Conservation (phyloP, 2,329 filamentous ascomycete genomes). For the Cercospora sesami region DNA sequence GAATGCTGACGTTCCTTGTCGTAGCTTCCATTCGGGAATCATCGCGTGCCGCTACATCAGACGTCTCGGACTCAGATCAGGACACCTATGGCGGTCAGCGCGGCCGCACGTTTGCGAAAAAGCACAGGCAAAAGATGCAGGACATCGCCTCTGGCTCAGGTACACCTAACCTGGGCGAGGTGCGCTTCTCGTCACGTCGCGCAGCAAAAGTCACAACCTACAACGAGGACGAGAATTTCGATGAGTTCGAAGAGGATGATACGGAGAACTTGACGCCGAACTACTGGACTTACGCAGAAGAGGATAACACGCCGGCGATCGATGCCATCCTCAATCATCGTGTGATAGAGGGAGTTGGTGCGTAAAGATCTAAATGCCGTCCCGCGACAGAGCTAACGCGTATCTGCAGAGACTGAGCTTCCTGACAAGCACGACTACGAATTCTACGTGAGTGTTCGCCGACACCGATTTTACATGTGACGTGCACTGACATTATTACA, state of each 20-base stretch:
- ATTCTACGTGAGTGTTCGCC: slow-evolving; percentile 56
- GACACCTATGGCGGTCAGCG: slow-evolving; percentile 74
- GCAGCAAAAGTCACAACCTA: slow-evolving; percentile 73
- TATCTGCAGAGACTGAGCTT: slow-evolving; percentile 35
- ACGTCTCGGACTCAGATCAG: slow-evolving; percentile 58
- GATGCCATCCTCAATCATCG: slow-evolving; percentile 89
- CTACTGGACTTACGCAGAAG: slow-evolving; percentile 68
- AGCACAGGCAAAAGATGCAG: slow-evolving; percentile 69
- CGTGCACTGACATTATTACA: slow-evolving; percentile 45
- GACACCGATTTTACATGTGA: background rate
- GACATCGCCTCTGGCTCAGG: slow-evolving; percentile 57
- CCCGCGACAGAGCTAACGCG: background rate
- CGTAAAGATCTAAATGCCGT: slow-evolving; percentile 9
- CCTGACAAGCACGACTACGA: slow-evolving; percentile 77
- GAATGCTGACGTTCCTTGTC: slow-evolving; percentile 5
- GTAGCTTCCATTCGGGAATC: slow-evolving; percentile 36
- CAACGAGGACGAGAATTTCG: slow-evolving; percentile 65
- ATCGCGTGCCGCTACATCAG: slow-evolving; percentile 47
- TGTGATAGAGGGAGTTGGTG: slow-evolving; percentile 63
- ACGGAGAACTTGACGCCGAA: slow-evolving; percentile 66
- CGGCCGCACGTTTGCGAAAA: slow-evolving; percentile 67
- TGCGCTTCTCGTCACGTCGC: slow-evolving; percentile 86
- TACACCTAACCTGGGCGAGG: slow-evolving; percentile 69
- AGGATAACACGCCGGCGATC: slow-evolving; percentile 81
- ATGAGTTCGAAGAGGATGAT: slow-evolving; percentile 61